A percentile compares a stretch with the other conserved stretches of the same genome.
Evolutionary conservation across 1,284 basidiomycete genomes (phyloP).

Genomic region (Exobasidium cylindrosporum): DNA sequence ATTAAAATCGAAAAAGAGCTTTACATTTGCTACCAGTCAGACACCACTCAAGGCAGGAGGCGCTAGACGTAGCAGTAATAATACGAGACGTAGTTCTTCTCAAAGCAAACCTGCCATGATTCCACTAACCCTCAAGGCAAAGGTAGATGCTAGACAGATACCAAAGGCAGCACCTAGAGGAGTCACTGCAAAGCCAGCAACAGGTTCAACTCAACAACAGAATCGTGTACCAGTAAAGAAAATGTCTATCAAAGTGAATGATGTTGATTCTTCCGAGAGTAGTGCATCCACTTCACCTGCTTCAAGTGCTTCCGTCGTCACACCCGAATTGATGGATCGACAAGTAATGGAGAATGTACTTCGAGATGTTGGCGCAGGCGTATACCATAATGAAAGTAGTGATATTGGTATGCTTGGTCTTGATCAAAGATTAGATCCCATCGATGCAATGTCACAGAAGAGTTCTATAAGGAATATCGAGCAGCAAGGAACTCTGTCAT

Average conservation of each 20-base stretch:
- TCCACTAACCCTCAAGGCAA: background rate
- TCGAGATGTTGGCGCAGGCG: background rate
- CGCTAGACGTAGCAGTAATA: background rate
- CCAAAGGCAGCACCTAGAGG: background rate
- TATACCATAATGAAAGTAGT: background rate
- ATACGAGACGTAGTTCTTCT: background rate
- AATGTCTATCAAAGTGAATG: background rate
- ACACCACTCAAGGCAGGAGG: conserved; percentile 21
- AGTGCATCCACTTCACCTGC: conserved; percentile 7
- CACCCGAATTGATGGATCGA: background rate
- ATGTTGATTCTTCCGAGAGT: background rate
- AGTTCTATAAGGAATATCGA: background rate
- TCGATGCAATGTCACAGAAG: background rate
- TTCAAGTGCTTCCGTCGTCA: conserved; percentile 7
- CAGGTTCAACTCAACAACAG: background rate
- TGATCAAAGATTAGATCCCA: background rate
- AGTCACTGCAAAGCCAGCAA: background rate
- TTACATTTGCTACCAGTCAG: conserved; percentile 26
- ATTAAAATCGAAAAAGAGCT: conserved; percentile 24
- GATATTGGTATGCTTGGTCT: background rate
- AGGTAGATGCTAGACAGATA: conserved; percentile 1
- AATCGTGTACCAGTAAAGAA: background rate
- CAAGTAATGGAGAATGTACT: background rate
- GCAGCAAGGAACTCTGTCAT: background rate
- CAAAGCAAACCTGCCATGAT: background rate